Evolutionary conservation across 352 stramenopile genomes (phyloP).

Genomic region (Globisporangium heterothallicum): DNA sequence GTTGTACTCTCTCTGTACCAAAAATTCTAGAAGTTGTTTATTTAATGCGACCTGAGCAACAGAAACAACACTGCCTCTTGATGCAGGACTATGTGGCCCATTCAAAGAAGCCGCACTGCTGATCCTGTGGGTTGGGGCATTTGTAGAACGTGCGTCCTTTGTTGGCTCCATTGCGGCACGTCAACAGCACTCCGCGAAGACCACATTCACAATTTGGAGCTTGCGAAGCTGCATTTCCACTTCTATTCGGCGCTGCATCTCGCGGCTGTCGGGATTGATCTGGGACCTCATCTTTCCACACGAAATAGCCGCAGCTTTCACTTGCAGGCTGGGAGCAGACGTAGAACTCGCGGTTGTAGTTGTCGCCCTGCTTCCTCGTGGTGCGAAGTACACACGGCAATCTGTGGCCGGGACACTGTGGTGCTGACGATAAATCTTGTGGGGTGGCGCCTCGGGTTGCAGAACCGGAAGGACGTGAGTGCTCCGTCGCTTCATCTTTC

Average conservation of each 20-base stretch:
- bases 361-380: slow-evolving; percentile 47
- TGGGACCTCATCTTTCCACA: slow-evolving; percentile 87
- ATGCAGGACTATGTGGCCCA: slow-evolving; percentile 56
- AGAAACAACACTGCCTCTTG: no score
- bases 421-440: slow-evolving; percentile 7
- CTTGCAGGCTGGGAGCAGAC: slow-evolving; percentile 70
- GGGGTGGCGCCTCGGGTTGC: no score
- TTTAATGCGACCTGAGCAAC: slow-evolving; percentile 11
- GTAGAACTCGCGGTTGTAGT: slow-evolving; percentile 93
- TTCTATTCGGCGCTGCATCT: neutral
- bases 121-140: slow-evolving; percentile 69
- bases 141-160: slow-evolving; percentile 92
- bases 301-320: slow-evolving; percentile 86
- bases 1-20: slow-evolving; percentile 1
- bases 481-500: slow-evolving; percentile 46
- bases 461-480: neutral
- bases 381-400: slow-evolving; percentile 36
- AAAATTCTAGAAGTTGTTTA: slow-evolving; percentile 1
- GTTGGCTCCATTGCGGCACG: slow-evolving; percentile 76
- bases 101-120: slow-evolving; percentile 91
- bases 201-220: slow-evolving; percentile 44
- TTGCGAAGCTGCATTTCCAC: neutral
- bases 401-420: slow-evolving; percentile 42
- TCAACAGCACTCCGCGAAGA: slow-evolving; percentile 34
- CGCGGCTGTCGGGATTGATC: slow-evolving; percentile 2